Conservation (phyloP, 1,284 basidiomycete species). For the Austropuccinia psidii region DNA sequence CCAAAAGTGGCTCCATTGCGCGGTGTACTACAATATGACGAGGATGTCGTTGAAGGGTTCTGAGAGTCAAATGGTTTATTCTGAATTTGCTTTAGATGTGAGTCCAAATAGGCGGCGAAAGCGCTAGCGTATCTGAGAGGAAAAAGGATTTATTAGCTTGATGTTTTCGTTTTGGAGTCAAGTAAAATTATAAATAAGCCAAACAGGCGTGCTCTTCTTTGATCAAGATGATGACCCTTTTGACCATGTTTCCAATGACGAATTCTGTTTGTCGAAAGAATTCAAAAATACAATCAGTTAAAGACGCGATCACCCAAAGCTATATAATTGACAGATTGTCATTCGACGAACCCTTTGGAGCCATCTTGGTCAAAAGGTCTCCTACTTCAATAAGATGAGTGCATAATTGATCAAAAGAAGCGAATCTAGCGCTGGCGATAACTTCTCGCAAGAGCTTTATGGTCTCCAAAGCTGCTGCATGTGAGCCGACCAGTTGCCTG, state of each 20-base stretch:
- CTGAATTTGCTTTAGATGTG: conserved; percentile 5
- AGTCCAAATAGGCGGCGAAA: not conserved
- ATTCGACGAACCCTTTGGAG: conserved; percentile 22
- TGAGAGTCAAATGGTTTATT: not conserved
- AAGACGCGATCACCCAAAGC: not conserved
- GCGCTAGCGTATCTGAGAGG: conserved; percentile 32
- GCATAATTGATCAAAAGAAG: conserved; percentile 33
- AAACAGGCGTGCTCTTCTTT: conserved; percentile 23
- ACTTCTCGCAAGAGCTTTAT: conserved; percentile 30
- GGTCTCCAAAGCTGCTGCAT: conserved; percentile 15
- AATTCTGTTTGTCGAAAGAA: not conserved
- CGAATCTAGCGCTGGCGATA: conserved; percentile 20
- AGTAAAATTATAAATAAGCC: not conserved
- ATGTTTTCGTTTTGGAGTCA: no score
- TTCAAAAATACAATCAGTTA: not conserved
- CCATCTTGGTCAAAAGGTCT: not conserved
- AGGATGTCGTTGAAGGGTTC: not conserved
- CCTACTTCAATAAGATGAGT: conserved; percentile 17
- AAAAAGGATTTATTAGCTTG: not conserved
- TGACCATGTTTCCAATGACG: conserved; percentile 32
- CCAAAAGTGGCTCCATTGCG: not conserved
- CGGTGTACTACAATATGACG: conserved; percentile 3
- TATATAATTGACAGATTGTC: not conserved
- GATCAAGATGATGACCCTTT: conserved; percentile 18
- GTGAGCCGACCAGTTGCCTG: conserved; percentile 29